Evolutionary conservation across 2,329 filamentous ascomycete genomes (phyloP), one percentile per base, ranked within the genome.

Genomic region (Leptographium galeiforme): DNA sequence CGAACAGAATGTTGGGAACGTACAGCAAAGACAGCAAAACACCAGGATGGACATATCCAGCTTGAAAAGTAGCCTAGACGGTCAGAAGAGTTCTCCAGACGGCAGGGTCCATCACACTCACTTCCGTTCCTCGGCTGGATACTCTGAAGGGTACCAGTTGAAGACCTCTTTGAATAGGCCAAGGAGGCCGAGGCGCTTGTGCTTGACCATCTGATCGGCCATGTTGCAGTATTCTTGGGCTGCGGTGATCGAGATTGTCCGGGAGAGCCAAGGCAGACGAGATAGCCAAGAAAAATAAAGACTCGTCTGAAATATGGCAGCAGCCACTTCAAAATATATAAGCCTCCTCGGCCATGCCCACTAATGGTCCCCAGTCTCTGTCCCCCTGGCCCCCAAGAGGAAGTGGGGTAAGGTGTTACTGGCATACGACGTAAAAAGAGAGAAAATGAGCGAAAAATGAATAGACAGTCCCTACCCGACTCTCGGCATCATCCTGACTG

Each of bases 101-200:
- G 30, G 7, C 19, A n/a, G 19, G 13, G 41, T n/a, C n/a, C n/a
- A 44, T 8, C 33, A 6, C 4, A 25, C 32, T 13, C n/a, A 63
- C 63, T 61, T 66, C 50, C 59, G 61, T 48, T 67, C 64, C n/a
- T 57, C 61, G 2, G 57, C 43, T 8, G 64, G 62, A 50, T 66
- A 66, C 16, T 59, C 55, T 16, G 63, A 61, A 3, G 64, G 64
- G 47, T 67, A 67, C 64, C 64, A 67, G 48, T 66, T 67, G 54
- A 67, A 66, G 5, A 67, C 57, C 46, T 67, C 63, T 19, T 66
- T 66, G 41, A 66, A 56, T 6, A 65, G 55, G 16, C 59, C 60
- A 16, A 50, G 51, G 12, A 59, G 50, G 12, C 59, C 30, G 18
- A 54, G 50, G 12, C 51, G 48, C 47, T 55, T 52, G 19, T 54